Conservation (phyloP, 768 basidiomycete species). For the Cystobasidiopsis lactophilus region DNA sequence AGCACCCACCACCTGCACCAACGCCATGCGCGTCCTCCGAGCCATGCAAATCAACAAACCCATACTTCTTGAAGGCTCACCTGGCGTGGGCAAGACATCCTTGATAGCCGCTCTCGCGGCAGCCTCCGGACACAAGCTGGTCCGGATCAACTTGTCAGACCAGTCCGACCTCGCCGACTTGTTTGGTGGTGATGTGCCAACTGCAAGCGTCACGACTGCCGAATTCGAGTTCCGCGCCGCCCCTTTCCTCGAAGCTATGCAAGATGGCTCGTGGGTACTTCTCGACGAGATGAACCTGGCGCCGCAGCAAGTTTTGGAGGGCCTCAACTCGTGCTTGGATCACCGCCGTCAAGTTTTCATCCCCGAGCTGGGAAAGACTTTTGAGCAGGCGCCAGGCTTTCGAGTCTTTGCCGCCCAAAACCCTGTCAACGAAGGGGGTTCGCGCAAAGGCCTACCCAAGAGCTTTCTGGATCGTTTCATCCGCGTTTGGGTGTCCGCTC, state of each 20-base stretch:
- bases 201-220: constrained; percentile 70
- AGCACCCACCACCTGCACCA: constrained; percentile 70
- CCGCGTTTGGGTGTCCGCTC: constrained; percentile 81
- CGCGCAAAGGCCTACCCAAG: constrained; percentile 87
- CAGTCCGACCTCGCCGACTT: constrained; percentile 92
- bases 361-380: constrained; percentile 77
- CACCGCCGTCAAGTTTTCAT: constrained; percentile 87
- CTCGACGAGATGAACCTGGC: constrained; percentile 98
- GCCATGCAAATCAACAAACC: constrained; percentile 79
- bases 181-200: constrained; percentile 86
- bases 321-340: constrained; percentile 84
- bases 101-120: constrained; percentile 68
- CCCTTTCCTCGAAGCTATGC: constrained; percentile 76
- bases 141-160: constrained; percentile 90
- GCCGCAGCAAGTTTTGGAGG: constrained; percentile 86
- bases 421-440: constrained; percentile 83
- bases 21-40: constrained; percentile 66
- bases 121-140: constrained; percentile 51
- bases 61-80: constrained; percentile 86
- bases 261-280: constrained; percentile 92
- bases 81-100: constrained; percentile 94
- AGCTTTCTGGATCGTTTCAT: constrained; percentile 96
- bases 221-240: constrained; percentile 97
- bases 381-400: constrained; percentile 73
- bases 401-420: constrained; percentile 96